Base-by-base conservation (phyloP, 1,139 yeast species). In the Pichia sp. region DNA sequence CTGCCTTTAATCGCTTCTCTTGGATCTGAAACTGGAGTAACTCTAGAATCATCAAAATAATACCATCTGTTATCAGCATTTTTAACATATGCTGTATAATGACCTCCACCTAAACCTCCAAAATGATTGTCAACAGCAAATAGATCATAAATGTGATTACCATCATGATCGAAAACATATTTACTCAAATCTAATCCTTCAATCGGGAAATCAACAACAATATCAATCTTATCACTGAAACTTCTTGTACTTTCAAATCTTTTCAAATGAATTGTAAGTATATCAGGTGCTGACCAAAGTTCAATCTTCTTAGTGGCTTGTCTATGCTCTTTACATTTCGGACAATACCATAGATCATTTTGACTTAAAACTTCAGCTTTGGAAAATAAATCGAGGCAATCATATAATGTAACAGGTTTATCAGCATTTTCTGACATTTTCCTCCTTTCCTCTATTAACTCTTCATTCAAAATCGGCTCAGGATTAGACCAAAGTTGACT, bases 31-130 rank as follows among this genome's bases (percentile, higher is more conserved):
- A 67, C 69, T 4, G 37, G 23, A 0, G 76, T 66, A 1, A 89
- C 97, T 28, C 81, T 64, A 8, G 95, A 79, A 60, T 91, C 98
- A 58, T 91, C 91, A 61, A 72, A 91, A 57, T 86, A 84, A 59
- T 88, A 88, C 97, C 98, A 91, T 49, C 78, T 69, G 24, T 67
- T 65, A 54, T 85, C 95, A 38, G 77, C 68, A 56, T 89, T 89
- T 59, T 81, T 82, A 1, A 76, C 96, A 52, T 78, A 81, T 0
- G 97, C 86, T 1, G 98, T 91, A 59, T 91, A 91, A 63, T 91
- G 98, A 3, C 98, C 98, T 7, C 98, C 98, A 1, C 97, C 97
- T 25, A 91, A 68, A 0, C 97, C 96, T 42, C 98, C 98, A 58
- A 72, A 89, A 59, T 91, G 98, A 59, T 89, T 89, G 59, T 89